Conservation (phyloP, 345 rosid species). For the Eucalyptus pauciflora region DNA sequence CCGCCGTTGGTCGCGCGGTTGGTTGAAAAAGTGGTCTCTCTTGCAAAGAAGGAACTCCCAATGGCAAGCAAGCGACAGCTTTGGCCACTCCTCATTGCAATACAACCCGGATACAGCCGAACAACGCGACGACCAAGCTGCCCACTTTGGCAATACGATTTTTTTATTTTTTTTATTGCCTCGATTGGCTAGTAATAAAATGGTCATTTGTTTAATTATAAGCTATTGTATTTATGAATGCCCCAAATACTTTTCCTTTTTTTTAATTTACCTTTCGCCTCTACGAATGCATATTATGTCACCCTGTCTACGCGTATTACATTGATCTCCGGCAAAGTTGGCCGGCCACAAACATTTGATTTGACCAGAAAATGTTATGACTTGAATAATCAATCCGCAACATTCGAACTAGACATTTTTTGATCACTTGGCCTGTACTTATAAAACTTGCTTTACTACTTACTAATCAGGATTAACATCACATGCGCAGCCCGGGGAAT, state of each 20-base stretch:
- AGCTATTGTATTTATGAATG: not conserved
- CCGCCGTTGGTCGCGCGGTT: not conserved
- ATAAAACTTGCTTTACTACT: not conserved
- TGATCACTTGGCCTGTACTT: not conserved
- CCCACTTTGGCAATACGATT: not conserved
- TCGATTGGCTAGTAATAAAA: not conserved
- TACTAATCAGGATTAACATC: not conserved
- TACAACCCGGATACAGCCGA: not conserved
- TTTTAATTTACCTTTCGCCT: not conserved
- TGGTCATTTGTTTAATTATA: not conserved
- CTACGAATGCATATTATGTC: not conserved
- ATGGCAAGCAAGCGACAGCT: not conserved
- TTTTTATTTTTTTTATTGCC: not conserved
- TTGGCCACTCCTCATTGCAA: not conserved
- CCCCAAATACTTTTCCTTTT: not conserved
- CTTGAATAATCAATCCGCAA: not conserved
- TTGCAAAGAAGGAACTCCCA: not conserved
- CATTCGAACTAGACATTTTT: not conserved
- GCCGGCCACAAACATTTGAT: not conserved
- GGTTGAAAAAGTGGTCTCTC: not conserved
- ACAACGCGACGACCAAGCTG: not conserved
- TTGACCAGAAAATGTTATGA: not conserved
- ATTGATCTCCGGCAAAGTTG: not conserved
- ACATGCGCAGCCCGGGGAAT: not conserved
- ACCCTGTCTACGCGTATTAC: accelerated